A percentile compares a stretch with the other conserved stretches of the same genome.
Conservation (phyloP, 1,284 basidiomycete species). For the Pseudozyma flocculosa region DNA sequence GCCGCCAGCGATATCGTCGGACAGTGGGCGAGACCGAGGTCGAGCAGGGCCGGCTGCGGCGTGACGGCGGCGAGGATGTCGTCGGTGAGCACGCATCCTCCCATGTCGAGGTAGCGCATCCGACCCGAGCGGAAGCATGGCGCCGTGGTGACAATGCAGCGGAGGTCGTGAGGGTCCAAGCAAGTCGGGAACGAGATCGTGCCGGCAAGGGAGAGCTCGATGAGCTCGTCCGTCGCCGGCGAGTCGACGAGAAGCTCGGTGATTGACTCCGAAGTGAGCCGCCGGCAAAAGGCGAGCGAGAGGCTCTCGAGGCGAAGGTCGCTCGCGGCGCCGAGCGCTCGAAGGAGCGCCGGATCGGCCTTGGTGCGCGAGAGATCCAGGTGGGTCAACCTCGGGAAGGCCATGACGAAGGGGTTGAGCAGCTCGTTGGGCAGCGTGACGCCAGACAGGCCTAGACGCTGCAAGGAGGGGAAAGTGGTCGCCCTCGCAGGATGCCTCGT, state of each 20-base stretch:
- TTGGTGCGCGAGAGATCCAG: slow-evolving; percentile 68
- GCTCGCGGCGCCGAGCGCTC: slow-evolving; percentile 67
- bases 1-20: slow-evolving; percentile 69
- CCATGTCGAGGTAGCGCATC: slow-evolving; percentile 85
- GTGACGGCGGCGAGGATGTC: slow-evolving; percentile 62
- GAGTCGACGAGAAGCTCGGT: slow-evolving; percentile 72
- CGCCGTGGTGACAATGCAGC: slow-evolving; percentile 70
- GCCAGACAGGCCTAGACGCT: slow-evolving; percentile 80
- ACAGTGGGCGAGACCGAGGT: slow-evolving; percentile 71
- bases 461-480: slow-evolving; percentile 71
- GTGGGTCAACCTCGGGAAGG: slow-evolving; percentile 83
- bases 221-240: slow-evolving; percentile 66
- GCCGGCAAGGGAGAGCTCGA: slow-evolving; percentile 84
- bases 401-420: slow-evolving; percentile 76
- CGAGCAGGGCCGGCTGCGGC: slow-evolving; percentile 73
- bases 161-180: slow-evolving; percentile 70
- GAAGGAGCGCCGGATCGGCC: slow-evolving; percentile 73
- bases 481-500: slow-evolving; percentile 40
- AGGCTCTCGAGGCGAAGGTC: slow-evolving; percentile 74
- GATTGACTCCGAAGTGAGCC: slow-evolving; percentile 77
- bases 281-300: slow-evolving; percentile 82
- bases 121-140: slow-evolving; percentile 78
- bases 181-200: slow-evolving; percentile 83
- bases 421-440: slow-evolving; percentile 75
- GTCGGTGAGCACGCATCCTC: slow-evolving; percentile 73